Evolutionary conservation across 805 yeast genomes (phyloP).

Genomic region (Priceomyces medius): DNA sequence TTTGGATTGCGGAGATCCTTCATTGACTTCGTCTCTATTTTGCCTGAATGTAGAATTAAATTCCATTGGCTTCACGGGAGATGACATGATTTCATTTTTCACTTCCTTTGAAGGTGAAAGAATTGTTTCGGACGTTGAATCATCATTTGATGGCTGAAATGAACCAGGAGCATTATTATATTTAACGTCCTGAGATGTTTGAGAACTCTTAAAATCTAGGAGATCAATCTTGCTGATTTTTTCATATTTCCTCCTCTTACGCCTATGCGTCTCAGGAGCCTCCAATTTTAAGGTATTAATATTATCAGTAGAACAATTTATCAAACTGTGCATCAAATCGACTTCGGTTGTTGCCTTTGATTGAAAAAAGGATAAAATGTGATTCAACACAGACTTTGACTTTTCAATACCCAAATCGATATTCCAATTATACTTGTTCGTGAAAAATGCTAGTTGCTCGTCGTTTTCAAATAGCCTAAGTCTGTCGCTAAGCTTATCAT

Average conservation of each 20-base stretch:
- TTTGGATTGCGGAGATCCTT: neutral
- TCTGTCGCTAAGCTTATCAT: neutral
- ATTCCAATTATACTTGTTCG: neutral
- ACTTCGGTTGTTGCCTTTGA: constrained; percentile 4
- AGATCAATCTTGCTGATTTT: constrained; percentile 34
- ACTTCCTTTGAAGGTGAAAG: neutral
- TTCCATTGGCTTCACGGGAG: neutral
- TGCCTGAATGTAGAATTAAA: neutral
- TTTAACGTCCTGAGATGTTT: neutral
- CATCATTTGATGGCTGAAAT: neutral
- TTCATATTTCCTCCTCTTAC: constrained; percentile 33
- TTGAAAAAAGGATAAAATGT: neutral
- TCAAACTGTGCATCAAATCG: constrained; percentile 9
- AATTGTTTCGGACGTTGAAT: neutral
- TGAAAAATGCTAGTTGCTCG: neutral
- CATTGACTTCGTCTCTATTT: neutral
- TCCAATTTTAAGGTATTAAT: constrained; percentile 5
- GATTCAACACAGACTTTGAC: neutral
- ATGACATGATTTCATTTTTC: neutral
- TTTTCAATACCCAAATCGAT: neutral
- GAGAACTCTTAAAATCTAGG: constrained; percentile 24
- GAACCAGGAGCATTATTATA: neutral
- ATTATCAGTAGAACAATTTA: constrained; percentile 4
- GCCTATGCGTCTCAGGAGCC: constrained; percentile 6
- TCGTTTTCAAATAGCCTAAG: neutral